These are phyloP conservation scores for Aaosphaeria pasadenensis DNA, from an alignment of 2,329 filamentous ascomycete species.

Conservation along the genomic window DNA sequence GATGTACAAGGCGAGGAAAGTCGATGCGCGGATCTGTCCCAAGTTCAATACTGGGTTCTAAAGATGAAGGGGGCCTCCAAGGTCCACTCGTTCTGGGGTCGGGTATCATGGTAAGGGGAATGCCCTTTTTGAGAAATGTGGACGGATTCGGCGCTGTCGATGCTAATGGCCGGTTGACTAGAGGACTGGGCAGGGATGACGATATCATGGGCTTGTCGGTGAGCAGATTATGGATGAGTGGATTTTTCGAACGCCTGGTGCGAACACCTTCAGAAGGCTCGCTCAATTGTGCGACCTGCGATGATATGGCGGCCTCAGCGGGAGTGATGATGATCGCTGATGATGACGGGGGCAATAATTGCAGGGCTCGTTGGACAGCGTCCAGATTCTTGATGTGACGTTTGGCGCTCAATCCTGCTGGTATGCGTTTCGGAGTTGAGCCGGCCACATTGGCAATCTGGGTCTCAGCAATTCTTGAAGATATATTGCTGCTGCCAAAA, in stretches of 20 bases:
- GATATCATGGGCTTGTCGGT: conserved; percentile 94
- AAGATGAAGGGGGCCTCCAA: conserved; percentile 66
- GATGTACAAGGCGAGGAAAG: conserved; percentile 72
- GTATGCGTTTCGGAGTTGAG: conserved; percentile 10
- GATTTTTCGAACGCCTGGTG: conserved; percentile 68
- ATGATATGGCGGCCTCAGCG: conserved; percentile 68
- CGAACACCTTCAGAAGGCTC: conserved; percentile 44
- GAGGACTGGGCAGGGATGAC: conserved; percentile 72
- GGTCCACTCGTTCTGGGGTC: conserved; percentile 57
- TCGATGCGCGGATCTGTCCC: conserved; percentile 76
- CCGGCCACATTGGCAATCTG: conserved; percentile 19
- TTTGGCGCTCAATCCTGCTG: conserved; percentile 14
- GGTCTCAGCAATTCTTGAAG: conserved; percentile 42
- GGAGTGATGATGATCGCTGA: conserved; percentile 90
- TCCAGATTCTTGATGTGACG: conserved; percentile 69
- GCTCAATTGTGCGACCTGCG: conserved; percentile 24
- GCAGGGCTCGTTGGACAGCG: conserved; percentile 66
- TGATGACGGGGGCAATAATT: conserved; percentile 75
- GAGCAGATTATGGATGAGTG: conserved; percentile 89
- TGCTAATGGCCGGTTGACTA: conserved; percentile 23
- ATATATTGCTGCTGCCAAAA: conserved; percentile 35
- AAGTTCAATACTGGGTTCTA: conserved; percentile 62
- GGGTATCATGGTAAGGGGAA: conserved; percentile 82
- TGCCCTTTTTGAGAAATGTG: conserved; percentile 86
- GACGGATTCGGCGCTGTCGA: conserved; percentile 51